Evolutionary conservation across 179 eudicot genomes (phyloP), one percentile per base, ranked within the genome.

Genomic region (Silene noctiflora): DNA sequence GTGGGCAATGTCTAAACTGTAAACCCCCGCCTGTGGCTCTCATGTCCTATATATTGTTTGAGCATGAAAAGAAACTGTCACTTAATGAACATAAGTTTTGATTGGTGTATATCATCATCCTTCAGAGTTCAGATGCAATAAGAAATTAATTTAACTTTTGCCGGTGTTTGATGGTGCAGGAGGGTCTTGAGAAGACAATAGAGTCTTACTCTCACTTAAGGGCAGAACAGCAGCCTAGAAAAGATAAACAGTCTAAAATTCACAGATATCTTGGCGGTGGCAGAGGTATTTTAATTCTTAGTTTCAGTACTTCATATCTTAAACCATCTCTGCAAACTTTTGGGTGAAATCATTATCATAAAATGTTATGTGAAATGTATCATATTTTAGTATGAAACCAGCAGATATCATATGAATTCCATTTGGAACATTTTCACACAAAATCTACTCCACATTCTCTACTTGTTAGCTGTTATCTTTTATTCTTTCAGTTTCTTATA

Each of bases 131-230:
- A 44, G 24, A 22, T 76, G 60, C 71, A 48, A 22, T 9, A 44
- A 55, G 27, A 5, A 19, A 12, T 7, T 19, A 33, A 11, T 66
- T 25, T 74, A 33, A 73, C 5, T 6, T 12, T 20, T 79, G 69
- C 67, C 59, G 51, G 25, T 79, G 35, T 78, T 72, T 67, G 33
- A 19, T 48, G 61, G 58, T 83, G 82, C 86, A 96, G 99, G 98
- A 93, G 81, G 98, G 93, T 81, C 85, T 96, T 62, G 94, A 85
- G 81, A 88, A 85, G 86, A 96, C 99, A 75, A 94, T 91, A 73
- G 98, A 94, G 73, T 91, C 98, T 64, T 93, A 96, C 87, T 85
- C 94, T 39, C 91, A 94, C 80, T 81, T 94, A 77, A 90, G 91
- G 74, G 98, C 91, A 72, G 93, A 86, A 78, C 86, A 82, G 56